These are phyloP conservation scores for Tylopilus sp. DNA, from an alignment of 768 basidiomycete species.

Conservation along the genomic window DNA sequence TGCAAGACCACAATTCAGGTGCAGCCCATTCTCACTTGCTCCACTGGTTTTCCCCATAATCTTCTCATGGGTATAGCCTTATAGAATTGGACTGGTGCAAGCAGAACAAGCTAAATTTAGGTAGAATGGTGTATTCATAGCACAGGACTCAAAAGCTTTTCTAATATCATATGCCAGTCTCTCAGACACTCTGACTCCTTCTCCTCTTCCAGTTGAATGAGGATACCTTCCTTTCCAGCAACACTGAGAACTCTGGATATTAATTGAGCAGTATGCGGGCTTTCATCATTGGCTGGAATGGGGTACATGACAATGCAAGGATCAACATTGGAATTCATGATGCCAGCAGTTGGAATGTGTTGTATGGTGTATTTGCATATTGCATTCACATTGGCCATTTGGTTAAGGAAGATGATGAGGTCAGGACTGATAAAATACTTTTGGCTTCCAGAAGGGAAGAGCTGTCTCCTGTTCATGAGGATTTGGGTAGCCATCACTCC, in stretches of 20 bases:
- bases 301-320: conserved; percentile 97
- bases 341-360: conserved; percentile 90
- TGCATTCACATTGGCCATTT: conserved; percentile 76
- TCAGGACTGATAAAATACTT: conserved; percentile 69
- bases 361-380: conserved; percentile 88
- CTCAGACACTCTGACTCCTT: conserved; percentile 20
- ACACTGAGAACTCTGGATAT: conserved; percentile 87
- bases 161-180: conserved; percentile 25
- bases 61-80: too few relatives aligned
- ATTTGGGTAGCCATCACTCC: conserved; percentile 92
- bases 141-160: conserved; percentile 19
- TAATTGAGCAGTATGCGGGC: conserved; percentile 83
- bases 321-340: conserved; percentile 94
- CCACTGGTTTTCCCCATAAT: too few relatives aligned
- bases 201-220: conserved; percentile 37
- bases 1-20: too few relatives aligned
- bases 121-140: conserved; percentile 22
- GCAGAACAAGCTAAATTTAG: conserved; percentile 35
- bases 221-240: conserved; percentile 75
- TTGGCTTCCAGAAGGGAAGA: conserved; percentile 62
- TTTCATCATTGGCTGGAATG: conserved; percentile 98
- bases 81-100: too few relatives aligned
- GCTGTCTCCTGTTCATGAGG: conserved; percentile 78
- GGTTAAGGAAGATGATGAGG: conserved; percentile 89
- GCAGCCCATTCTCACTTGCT: too few relatives aligned